These are phyloP conservation scores for Malus hybrid DNA, from an alignment of 331 rosid species.

Conservation along the genomic window DNA sequence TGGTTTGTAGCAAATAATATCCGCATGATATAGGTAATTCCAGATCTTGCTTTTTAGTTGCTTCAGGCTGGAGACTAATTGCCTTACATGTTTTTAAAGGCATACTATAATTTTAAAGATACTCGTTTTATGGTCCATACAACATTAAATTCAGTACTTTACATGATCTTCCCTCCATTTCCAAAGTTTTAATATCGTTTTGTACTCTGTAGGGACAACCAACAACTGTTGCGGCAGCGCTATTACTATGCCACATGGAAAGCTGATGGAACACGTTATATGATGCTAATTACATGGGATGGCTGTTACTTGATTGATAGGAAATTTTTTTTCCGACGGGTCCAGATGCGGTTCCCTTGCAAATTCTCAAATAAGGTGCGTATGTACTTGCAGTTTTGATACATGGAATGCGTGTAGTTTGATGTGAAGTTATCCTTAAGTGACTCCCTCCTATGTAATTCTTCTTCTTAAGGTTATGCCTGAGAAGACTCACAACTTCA, in stretches of 20 bases:
- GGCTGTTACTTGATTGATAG: constrained; percentile 93
- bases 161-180: background rate
- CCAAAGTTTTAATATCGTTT: background rate
- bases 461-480: constrained; percentile 31
- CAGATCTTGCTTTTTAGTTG: background rate
- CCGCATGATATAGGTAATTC: background rate
- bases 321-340: constrained; percentile 69
- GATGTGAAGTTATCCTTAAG: background rate
- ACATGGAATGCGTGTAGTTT: background rate
- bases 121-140: background rate
- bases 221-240: constrained; percentile 81
- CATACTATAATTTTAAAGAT: background rate
- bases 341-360: constrained; percentile 97
- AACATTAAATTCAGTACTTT: background rate
- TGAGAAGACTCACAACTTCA: constrained; percentile 74
- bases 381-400: constrained; percentile 1
- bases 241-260: constrained; percentile 98
- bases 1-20: background rate
- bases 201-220: constrained; percentile 54
- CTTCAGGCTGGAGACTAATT: background rate
- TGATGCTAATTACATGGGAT: constrained; percentile 93
- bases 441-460: background rate
- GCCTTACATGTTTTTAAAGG: constrained; percentile 12
- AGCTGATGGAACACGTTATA: constrained; percentile 97
- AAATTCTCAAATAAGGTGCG: constrained; percentile 64